These are phyloP conservation scores for Alternaria sp. DNA, from an alignment of 2,329 filamentous ascomycete species.

Conservation along the genomic window DNA sequence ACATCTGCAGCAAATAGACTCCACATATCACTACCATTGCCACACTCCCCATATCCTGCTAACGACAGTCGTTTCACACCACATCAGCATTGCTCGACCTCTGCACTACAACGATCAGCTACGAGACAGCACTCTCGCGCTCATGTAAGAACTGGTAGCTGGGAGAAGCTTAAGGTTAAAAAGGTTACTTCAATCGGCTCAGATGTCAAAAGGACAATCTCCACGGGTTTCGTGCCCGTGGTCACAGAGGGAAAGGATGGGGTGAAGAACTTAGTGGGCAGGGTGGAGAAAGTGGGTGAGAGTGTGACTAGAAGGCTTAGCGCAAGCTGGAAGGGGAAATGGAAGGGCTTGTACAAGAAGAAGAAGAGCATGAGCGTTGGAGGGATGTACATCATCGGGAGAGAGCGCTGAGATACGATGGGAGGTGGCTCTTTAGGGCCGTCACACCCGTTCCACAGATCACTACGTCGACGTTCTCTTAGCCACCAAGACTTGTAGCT, in stretches of 20 bases:
- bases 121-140: background rate
- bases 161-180: slow-evolving; percentile 2
- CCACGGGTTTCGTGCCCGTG: background rate
- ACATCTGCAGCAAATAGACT: background rate
- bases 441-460: background rate
- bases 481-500: background rate
- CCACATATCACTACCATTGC: background rate
- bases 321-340: slow-evolving; percentile 1
- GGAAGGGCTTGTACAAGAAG: background rate
- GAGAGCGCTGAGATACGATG: background rate
- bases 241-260: slow-evolving; percentile 1
- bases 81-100: background rate
- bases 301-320: slow-evolving; percentile 2
- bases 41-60: background rate
- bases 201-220: slow-evolving; percentile 3
- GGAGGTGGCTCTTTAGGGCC: background rate
- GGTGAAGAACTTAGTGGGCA: background rate
- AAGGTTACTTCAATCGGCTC: slow-evolving; percentile 2
- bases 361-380: slow-evolving; percentile 3
- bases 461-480: background rate
- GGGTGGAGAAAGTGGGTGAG: slow-evolving; percentile 1
- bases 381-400: background rate
- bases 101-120: background rate
- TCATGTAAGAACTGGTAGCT: background rate
- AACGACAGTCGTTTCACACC: background rate